Evolutionary conservation across 2,329 filamentous ascomycete genomes (phyloP).

Genomic region (Sclerotinia trifoliorum): DNA sequence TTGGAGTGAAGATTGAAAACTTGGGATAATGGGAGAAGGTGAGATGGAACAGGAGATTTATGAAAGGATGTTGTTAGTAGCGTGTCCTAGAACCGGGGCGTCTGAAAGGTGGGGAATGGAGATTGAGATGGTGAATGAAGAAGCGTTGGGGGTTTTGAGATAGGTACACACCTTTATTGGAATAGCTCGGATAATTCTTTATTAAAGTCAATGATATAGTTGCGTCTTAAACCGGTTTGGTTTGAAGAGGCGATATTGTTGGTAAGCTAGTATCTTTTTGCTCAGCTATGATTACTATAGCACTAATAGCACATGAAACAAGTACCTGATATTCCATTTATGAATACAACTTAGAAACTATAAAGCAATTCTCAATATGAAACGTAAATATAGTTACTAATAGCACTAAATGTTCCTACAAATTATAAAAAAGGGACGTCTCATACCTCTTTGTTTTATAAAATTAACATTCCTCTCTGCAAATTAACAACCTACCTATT

Average conservation of each 20-base stretch:
- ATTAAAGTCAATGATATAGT: too few relatives aligned
- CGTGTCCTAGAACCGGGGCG: neutral
- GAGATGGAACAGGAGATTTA: constrained; percentile 5
- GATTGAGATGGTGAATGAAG: neutral
- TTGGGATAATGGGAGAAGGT: constrained; percentile 6
- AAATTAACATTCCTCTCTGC: too few relatives aligned
- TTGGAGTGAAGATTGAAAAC: neutral
- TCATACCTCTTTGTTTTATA: neutral
- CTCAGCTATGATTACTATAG: neutral
- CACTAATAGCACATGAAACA: neutral
- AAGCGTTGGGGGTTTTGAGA: neutral
- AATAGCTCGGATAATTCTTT: neutral
- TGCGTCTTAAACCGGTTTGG: too few relatives aligned
- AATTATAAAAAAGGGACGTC: neutral
- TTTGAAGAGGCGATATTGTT: neutral
- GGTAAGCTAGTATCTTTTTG: neutral
- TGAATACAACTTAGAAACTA: neutral
- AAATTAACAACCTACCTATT: neutral
- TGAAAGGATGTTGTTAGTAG: constrained; percentile 21
- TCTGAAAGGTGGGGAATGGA: neutral
- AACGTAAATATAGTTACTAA: neutral
- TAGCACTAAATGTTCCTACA: neutral
- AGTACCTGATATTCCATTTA: neutral
- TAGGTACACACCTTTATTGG: neutral
- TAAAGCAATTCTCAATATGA: too few relatives aligned